Evolutionary conservation across 805 yeast species (phyloP), one percentile per base, ranked within the genome.

Genomic region (Jamesozyma lodderae): DNA sequence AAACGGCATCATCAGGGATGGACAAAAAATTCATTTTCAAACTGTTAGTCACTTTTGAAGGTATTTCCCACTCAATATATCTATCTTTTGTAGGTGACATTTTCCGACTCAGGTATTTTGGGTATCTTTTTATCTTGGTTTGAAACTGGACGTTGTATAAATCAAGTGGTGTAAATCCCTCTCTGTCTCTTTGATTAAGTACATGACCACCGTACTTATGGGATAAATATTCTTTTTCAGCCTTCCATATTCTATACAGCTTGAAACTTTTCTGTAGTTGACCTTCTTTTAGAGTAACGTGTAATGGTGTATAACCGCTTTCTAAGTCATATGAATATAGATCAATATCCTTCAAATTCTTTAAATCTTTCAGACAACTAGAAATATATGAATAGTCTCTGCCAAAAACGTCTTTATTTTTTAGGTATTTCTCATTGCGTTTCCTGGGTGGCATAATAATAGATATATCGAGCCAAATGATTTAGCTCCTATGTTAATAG

Each of bases 231-330:
- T 48, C 52, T 35, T 43, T 41, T 23, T 52, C 53, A 10, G 38
- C 44, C 38, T 52, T 56, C 57, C 60, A 57, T 13, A 38, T 38
- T 34, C 49, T 49, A 39, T 50, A 52, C n/a, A 58, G 35, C 30
- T 44, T 38, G 33, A 52, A 57, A 8, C 58, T 45, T 49, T 66
- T 49, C 38, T 53, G 37, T 42, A 55, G 33, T 50, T 57, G 35
- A 43, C 68, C 62, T 16, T 34, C 36, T 33, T 41, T 51, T 26
- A 60, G 62, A 4, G 86, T 75, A 42, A 77, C 72, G 57, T 88
- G 96, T 21, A 88, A 64, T 19, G 85, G 75, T 31, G 83, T 81
- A 81, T 94, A 87, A 2, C 85, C 81, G 52, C 75, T 84, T 57
- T 87, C 96, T 37, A 64, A 64, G 56, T 88, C 96, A 2, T 66